Base-by-base conservation (phyloP, 352 stramenopile genomes). In the Thalassiosira livingstoniorum region DNA sequence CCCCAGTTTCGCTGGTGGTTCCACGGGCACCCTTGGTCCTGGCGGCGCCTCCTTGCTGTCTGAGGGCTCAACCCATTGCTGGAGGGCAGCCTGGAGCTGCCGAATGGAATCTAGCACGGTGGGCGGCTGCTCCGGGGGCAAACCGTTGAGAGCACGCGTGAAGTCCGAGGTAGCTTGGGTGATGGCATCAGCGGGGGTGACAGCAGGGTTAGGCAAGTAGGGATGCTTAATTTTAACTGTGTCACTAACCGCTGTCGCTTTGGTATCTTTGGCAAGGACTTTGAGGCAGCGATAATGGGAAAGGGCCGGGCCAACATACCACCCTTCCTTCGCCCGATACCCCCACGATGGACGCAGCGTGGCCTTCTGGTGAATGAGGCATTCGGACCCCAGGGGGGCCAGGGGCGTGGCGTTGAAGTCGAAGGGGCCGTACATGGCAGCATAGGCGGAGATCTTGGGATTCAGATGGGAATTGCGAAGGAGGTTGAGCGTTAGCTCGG, bases 341-440 rank as follows among this genome's bases (percentile, higher is more conserved):
- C 34, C 66, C 32, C 55, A 87, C 0, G 78, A 62, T 51, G n/a
- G 31, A n/a, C 72, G 57, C 64, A 69, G 0, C 4, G 27, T 13
- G 4, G 79, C 45, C 67, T 66, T 70, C 21, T 64, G 47, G 37
- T 87, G 81, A 5, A 62, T 65, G 31, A 87, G 18, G n/a, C 68
- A 65, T 53, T 55, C 43, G 21, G 34, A 81, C 0, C 80, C 84
- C 0, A 74, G 32, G 15, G 84, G 80, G 10, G 51, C 84, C 0
- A 90, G 43, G 23, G 84, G 84, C 29, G 63, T 82, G 27, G 32
- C 15, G 42, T 89, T 81, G 62, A 60, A 85, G 42, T 87, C 58
- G 25, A 75, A 73, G 13, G 32, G 2, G 5, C 78, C 72, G 53
- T 74, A 34, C 4, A 84, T 23, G n/a, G 66, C 35, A 23, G 61